phyloP scores from a whole-genome alignment of 176 grass and related monocot genomes.

The Carex pumila region DNA sequence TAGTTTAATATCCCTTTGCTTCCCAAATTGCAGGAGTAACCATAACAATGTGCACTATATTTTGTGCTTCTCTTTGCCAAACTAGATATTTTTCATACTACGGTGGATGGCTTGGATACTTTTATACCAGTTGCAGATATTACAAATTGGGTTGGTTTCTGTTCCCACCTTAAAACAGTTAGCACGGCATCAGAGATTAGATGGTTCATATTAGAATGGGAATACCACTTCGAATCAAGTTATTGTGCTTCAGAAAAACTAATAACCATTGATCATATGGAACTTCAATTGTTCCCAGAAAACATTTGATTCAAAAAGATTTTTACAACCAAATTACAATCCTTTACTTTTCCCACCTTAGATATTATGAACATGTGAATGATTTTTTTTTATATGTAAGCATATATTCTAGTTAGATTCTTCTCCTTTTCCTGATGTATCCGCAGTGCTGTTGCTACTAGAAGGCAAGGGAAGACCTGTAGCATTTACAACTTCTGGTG shows the following conservation, averaged over 20 bases:
- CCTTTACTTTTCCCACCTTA: neutral
- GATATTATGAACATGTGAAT: neutral
- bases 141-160: too few species aligned
- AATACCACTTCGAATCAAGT: too few species aligned
- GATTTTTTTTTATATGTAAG: neutral
- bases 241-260: neutral
- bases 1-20: too few species aligned
- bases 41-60: too few species aligned
- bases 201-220: too few species aligned
- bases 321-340: neutral
- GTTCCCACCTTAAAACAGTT: too few species aligned
- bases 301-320: neutral
- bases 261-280: neutral
- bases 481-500: constrained; percentile 33
- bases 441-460: constrained; percentile 6
- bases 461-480: constrained; percentile 30
- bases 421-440: constrained; percentile 18
- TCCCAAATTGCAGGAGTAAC: too few species aligned
- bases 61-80: too few species aligned
- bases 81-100: too few species aligned
- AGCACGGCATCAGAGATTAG: too few species aligned
- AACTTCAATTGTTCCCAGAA: neutral
- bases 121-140: too few species aligned
- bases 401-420: neutral
- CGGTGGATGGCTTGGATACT: too few species aligned